These are phyloP conservation scores for Euphorbia neoarborescens DNA, from an alignment of 441 rosid species.

Conservation along the genomic window DNA sequence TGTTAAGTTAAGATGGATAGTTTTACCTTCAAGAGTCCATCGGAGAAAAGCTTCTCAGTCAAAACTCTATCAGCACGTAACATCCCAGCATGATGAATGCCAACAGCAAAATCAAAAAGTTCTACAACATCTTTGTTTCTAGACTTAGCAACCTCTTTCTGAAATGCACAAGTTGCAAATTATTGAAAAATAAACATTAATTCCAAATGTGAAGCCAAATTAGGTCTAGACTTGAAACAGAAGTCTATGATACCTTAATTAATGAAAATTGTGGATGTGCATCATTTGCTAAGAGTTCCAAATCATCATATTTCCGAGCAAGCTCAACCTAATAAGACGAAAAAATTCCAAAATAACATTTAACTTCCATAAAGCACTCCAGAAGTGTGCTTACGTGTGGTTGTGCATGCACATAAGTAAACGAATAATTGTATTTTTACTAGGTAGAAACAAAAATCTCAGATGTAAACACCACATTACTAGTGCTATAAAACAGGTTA, in stretches of 20 bases:
- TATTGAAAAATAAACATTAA: constrained; percentile 14
- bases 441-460: not conserved
- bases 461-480: not conserved
- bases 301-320: constrained; percentile 54
- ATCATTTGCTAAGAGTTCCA: constrained; percentile 60
- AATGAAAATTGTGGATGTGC: constrained; percentile 62
- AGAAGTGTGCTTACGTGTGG: not conserved
- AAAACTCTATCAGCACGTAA: constrained; percentile 88
- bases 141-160: constrained; percentile 88
- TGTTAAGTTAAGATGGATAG: constrained; percentile 22
- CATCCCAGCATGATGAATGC: constrained; percentile 99
- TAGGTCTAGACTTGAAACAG: not conserved
- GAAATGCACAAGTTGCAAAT: constrained; percentile 27
- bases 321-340: constrained; percentile 62
- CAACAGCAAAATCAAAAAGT: constrained; percentile 70
- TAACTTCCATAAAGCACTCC: constrained; percentile 3
- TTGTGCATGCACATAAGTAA: not conserved
- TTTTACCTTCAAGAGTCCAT: constrained; percentile 78
- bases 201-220: not conserved
- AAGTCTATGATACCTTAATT: constrained; percentile 43
- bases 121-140: constrained; percentile 89
- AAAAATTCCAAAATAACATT: constrained; percentile 1
- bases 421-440: not conserved
- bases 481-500: not conserved
- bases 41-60: constrained; percentile 88